Evolutionary conservation across 176 grass and related monocot genomes (phyloP), one percentile per base, ranked within the genome.

Genomic region (Ampelocalamus luodianensis): DNA sequence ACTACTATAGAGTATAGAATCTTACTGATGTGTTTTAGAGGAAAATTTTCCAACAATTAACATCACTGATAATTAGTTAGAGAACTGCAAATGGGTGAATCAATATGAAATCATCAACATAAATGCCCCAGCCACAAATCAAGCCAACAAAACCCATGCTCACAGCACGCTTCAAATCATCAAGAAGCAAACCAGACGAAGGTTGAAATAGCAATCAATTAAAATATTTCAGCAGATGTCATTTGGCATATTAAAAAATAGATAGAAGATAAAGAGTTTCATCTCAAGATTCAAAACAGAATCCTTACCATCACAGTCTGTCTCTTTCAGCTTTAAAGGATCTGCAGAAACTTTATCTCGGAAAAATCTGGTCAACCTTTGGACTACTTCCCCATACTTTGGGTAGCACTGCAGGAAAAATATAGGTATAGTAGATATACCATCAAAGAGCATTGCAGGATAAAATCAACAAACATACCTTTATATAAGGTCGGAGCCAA

Each of bases 351-450:
- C 87, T 90, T 90, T 95, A 67, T 93, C 91, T 80, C 89, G 87
- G 83, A 98, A 98, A 91, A 98, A 98, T 78, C 32, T 85, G 60
- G 96, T 95, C 82, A 95, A 71, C 29, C 89, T 91, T 82, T 90
- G 92, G 51, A 93, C 80, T 77, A 95, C 88, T 83, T 98, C 90
- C 78, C 96, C 96, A 89, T 95, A 98, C 23, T 93, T 98, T 49
- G 89, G 70, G 74, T 98, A 94, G 81, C 85, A 89, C 93, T 98
- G 87, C 83, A 92, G 63, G 80, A 70, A 85, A 73, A 78, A 72
- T 51, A 86, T 73, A 76, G 46, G 42, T 51, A 77, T 43, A 81
- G 36, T 78, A 65, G 68, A 79, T 45, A 71, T 66, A 55, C 20
- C 66, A 65, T 75, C 32, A 83, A 63, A 79, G 0, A 70, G 9